phyloP scores from a whole-genome alignment of 2,329 filamentous ascomycete genomes.

The Lecanicillium sp. region DNA sequence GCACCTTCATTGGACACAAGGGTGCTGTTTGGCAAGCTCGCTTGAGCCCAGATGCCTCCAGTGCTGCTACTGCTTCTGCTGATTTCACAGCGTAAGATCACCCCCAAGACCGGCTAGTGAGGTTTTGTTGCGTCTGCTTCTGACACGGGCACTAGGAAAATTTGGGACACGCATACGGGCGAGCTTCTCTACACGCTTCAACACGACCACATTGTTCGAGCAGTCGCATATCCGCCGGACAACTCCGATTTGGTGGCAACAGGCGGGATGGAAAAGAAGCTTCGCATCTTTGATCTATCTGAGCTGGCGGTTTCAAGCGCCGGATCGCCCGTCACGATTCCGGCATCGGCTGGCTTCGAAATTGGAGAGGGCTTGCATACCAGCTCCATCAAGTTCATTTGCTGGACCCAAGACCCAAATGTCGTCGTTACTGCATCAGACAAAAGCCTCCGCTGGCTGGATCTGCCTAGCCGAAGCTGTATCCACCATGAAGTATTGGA shows the following conservation, averaged over 20 bases:
- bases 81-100: conserved; percentile 81
- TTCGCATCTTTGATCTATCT: conserved; percentile 84
- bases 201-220: conserved; percentile 92
- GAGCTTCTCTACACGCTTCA: conserved; percentile 80
- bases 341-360: conserved; percentile 65
- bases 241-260: conserved; percentile 81
- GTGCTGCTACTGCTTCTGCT: conserved; percentile 87
- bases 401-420: conserved; percentile 86
- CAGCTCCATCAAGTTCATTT: conserved; percentile 89
- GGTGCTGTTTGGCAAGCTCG: conserved; percentile 96
- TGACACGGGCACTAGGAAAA: conserved; percentile 57
- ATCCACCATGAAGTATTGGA: conserved; percentile 74
- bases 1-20: conserved; percentile 96
- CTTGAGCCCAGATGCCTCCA: conserved; percentile 77
- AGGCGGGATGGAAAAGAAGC: conserved; percentile 91
- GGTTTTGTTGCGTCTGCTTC: conserved; percentile 8
- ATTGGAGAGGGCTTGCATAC: conserved; percentile 79
- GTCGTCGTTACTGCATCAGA: conserved; percentile 87
- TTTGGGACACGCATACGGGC: conserved; percentile 95
- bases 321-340: conserved; percentile 37
- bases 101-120: background rate
- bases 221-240: conserved; percentile 81
- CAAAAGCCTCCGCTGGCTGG: conserved; percentile 91
- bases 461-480: conserved; percentile 67
- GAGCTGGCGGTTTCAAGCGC: conserved; percentile 39